Percentiles rank a stretch among this genome's conserved stretches.
phyloP scores from a whole-genome alignment of 768 basidiomycete species.

The Boletellus sp. region DNA sequence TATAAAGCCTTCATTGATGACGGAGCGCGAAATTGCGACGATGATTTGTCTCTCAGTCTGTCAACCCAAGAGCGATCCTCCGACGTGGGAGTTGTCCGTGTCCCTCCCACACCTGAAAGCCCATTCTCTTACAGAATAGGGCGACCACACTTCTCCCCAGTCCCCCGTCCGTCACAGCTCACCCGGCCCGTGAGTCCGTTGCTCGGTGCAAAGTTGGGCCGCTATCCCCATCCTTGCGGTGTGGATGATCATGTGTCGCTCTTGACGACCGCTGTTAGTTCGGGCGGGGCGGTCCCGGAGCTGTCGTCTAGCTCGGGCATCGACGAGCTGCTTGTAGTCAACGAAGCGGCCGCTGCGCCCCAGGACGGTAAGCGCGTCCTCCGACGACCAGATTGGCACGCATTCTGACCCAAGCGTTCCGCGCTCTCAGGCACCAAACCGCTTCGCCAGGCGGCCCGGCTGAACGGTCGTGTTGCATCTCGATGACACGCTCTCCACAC shows the following conservation, averaged over 20 bases:
- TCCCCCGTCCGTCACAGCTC: background rate
- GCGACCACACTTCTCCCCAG: background rate
- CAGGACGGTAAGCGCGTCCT: background rate
- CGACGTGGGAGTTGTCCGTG: background rate
- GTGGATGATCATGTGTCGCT: slow-evolving; percentile 37
- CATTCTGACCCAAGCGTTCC: background rate
- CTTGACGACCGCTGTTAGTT: slow-evolving; percentile 35
- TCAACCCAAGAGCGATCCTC: slow-evolving; percentile 7
- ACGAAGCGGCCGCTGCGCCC: background rate
- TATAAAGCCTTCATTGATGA: slow-evolving; percentile 6
- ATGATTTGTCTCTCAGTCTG: slow-evolving; percentile 7
- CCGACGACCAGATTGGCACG: slow-evolving; percentile 4
- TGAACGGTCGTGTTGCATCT: slow-evolving; percentile 79
- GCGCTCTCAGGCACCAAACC: background rate
- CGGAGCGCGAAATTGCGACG: background rate
- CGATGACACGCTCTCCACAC: slow-evolving; percentile 66
- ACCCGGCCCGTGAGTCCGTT: background rate
- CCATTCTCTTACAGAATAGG: slow-evolving; percentile 16
- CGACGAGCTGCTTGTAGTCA: slow-evolving; percentile 19
- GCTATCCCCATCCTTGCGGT: slow-evolving; percentile 36
- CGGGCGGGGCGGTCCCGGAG: slow-evolving; percentile 19
- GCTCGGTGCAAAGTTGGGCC: slow-evolving; percentile 3
- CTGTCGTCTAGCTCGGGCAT: slow-evolving; percentile 29
- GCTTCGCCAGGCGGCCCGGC: slow-evolving; percentile 40
- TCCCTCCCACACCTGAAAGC: slow-evolving; percentile 32